phyloP scores from a whole-genome alignment of 345 rosid genomes.

The Salix purpurea region DNA sequence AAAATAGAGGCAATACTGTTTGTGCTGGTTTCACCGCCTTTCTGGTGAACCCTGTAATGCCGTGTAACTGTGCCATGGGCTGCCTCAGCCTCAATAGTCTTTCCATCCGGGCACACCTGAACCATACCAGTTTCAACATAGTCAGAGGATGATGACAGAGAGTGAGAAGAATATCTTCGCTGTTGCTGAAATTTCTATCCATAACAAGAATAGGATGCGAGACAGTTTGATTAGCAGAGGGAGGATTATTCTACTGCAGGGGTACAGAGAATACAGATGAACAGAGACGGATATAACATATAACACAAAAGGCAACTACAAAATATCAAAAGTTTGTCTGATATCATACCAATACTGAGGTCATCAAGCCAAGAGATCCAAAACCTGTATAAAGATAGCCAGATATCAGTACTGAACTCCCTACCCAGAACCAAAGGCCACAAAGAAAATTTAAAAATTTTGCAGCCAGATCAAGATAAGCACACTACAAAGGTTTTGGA shows the following conservation, averaged over 20 bases:
- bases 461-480: neutral
- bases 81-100: slow-evolving; percentile 98
- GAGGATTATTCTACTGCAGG: neutral
- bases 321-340: neutral
- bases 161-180: neutral
- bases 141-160: neutral
- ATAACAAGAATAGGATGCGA: neutral
- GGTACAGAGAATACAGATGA: neutral
- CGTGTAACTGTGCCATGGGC: slow-evolving; percentile 98
- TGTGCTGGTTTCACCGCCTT: slow-evolving; percentile 99
- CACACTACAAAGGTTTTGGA: neutral
- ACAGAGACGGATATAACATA: neutral
- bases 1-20: slow-evolving; percentile 98
- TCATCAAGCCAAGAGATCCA: slow-evolving; percentile 99
- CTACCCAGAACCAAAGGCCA: neutral
- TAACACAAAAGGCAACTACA: neutral
- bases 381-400: slow-evolving; percentile 48
- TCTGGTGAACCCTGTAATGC: slow-evolving; percentile 95
- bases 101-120: slow-evolving; percentile 98
- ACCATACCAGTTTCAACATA: neutral
- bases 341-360: slow-evolving; percentile 79
- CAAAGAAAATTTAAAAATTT: neutral
- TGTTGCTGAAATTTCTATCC: neutral
- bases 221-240: neutral
- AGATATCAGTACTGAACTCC: slow-evolving; percentile 1